Percentiles rank a stretch among this genome's conserved stretches.
These are phyloP conservation scores for Arctium lappa DNA, from an alignment of 129 eudicot genomes.

Conservation along the genomic window DNA sequence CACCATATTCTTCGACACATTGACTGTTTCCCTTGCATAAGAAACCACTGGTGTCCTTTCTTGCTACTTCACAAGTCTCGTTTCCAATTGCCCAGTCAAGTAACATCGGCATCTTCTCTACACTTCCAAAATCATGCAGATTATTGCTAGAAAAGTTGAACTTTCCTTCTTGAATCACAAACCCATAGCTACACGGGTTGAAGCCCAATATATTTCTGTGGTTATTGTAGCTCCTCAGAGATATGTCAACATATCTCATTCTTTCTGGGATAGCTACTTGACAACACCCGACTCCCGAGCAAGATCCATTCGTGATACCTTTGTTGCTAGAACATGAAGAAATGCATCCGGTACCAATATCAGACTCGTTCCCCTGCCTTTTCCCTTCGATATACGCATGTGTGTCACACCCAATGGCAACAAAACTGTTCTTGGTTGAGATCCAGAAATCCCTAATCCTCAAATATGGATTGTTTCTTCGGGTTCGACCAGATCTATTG, in stretches of 20 bases:
- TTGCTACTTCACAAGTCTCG: slow-evolving; percentile 26
- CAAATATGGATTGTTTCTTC: background rate
- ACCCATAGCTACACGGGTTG: slow-evolving; percentile 42
- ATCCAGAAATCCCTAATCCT: background rate
- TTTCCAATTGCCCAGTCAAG: slow-evolving; percentile 50
- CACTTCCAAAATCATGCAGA: slow-evolving; percentile 16
- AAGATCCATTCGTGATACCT: slow-evolving; percentile 31
- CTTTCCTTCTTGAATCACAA: slow-evolving; percentile 27
- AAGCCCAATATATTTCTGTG: slow-evolving; percentile 9
- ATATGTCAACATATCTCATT: background rate
- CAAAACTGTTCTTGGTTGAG: slow-evolving; percentile 34
- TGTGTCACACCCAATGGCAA: slow-evolving; percentile 41
- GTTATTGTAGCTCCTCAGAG: slow-evolving; percentile 1
- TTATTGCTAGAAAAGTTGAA: slow-evolving; percentile 9
- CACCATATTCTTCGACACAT: slow-evolving; percentile 18
- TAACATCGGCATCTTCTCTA: slow-evolving; percentile 30
- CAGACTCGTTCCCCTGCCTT: background rate
- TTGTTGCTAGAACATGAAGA: slow-evolving; percentile 19
- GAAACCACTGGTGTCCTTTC: background rate
- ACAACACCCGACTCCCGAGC: slow-evolving; percentile 56
- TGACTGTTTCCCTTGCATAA: slow-evolving; percentile 33
- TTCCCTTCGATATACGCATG: slow-evolving; percentile 1
- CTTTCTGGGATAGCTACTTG: slow-evolving; percentile 35
- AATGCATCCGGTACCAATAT: slow-evolving; percentile 38
- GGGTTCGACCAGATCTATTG: background rate